Conservation (phyloP, 306 rosid genomes). For the Urtica urens region DNA sequence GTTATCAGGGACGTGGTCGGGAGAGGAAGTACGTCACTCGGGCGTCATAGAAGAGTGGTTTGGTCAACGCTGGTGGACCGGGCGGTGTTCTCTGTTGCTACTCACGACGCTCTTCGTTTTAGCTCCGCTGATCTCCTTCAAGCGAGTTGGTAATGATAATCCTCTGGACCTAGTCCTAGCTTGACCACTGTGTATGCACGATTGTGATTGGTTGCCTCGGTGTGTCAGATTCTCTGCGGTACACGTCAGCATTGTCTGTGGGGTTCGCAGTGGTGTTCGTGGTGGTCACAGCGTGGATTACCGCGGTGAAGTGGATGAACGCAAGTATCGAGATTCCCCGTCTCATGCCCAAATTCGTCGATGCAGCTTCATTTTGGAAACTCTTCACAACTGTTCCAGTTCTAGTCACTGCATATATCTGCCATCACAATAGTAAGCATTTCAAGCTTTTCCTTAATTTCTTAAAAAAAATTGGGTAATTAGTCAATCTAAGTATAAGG, state of each 20-base stretch:
- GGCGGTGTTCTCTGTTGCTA: constrained; percentile 34
- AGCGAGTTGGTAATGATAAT: constrained; percentile 50
- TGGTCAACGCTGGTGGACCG: constrained; percentile 55
- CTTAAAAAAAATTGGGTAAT: too few relatives aligned
- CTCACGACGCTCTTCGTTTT: constrained; percentile 40
- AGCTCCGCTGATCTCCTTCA: constrained; percentile 42
- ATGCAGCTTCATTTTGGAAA: constrained; percentile 53
- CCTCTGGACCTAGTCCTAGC: neutral
- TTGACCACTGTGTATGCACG: neutral
- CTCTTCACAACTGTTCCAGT: constrained; percentile 52
- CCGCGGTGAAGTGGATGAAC: constrained; percentile 30
- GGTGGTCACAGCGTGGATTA: constrained; percentile 44
- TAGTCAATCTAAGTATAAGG: too few relatives aligned
- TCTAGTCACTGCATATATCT: constrained; percentile 59
- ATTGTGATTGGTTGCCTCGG: neutral
- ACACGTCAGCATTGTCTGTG: constrained; percentile 59
- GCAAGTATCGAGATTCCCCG: constrained; percentile 48
- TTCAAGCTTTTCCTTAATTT: too few relatives aligned
- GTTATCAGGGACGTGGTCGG: constrained; percentile 46
- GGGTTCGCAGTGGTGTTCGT: constrained; percentile 52
- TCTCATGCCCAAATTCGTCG: constrained; percentile 34
- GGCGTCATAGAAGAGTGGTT: constrained; percentile 66
- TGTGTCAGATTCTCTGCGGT: constrained; percentile 49
- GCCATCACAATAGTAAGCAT: constrained; percentile 50
- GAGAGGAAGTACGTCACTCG: constrained; percentile 33